A percentile compares a stretch with the other conserved stretches of the same genome.
Evolutionary conservation across 2,329 filamentous ascomycete genomes (phyloP).

Genomic region (Trichoderma afroharzianum): DNA sequence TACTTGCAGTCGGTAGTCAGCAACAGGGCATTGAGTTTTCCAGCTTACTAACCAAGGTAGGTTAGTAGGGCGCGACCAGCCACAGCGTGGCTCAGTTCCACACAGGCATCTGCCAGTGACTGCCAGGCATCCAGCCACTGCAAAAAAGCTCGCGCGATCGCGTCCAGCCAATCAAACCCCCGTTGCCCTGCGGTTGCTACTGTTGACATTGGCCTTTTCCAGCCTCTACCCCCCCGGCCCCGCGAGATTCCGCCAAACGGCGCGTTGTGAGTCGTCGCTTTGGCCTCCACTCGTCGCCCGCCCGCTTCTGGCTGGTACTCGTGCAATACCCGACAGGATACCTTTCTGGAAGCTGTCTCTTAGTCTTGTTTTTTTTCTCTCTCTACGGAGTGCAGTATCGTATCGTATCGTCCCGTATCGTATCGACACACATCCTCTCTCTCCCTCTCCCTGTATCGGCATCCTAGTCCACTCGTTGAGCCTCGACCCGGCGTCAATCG

Average conservation of each 20-base stretch:
- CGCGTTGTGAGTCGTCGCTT: slow-evolving; percentile 24
- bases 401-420: neutral
- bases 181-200: slow-evolving; percentile 56
- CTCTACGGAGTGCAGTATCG: slow-evolving; percentile 1
- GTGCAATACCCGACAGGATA: slow-evolving; percentile 8
- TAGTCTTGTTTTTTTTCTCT: slow-evolving; percentile 14
- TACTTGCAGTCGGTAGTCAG: neutral
- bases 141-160: slow-evolving; percentile 20
- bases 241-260: slow-evolving; percentile 21
- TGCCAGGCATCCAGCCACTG: neutral
- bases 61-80: slow-evolving; percentile 6
- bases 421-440: neutral
- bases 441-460: neutral
- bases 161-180: slow-evolving; percentile 40
- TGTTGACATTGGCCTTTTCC: slow-evolving; percentile 42
- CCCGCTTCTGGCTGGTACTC: slow-evolving; percentile 9
- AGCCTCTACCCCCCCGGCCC: slow-evolving; percentile 23
- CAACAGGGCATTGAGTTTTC: neutral
- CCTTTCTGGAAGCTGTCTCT: slow-evolving; percentile 15
- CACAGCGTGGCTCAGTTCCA: neutral
- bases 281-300: slow-evolving; percentile 18
- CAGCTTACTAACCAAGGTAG: neutral
- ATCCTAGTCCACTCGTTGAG: slow-evolving; percentile 17
- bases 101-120: neutral
- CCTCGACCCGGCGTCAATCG: neutral